phyloP scores from a whole-genome alignment of 805 yeast species.

The Isabelozyma rhagii region DNA sequence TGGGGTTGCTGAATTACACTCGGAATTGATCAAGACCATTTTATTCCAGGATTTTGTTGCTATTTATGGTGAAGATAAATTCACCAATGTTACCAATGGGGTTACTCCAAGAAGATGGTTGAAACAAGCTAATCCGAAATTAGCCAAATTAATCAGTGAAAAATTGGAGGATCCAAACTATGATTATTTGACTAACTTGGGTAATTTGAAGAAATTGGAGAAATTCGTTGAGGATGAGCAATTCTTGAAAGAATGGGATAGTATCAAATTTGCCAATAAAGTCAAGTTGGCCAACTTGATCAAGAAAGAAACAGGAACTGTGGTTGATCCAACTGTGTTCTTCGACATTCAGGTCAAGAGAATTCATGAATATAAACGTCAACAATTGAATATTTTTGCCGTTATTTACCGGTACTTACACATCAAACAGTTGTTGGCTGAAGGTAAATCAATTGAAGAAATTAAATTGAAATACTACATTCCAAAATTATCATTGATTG shows the following conservation, averaged over 20 bases:
- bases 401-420: conserved; percentile 78
- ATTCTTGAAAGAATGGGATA: conserved; percentile 69
- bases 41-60: conserved; percentile 87
- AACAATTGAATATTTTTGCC: conserved; percentile 89
- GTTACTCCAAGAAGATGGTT: conserved; percentile 97
- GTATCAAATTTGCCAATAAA: conserved; percentile 69
- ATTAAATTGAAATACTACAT: conserved; percentile 60
- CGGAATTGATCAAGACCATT: conserved; percentile 84
- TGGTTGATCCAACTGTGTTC: conserved; percentile 67
- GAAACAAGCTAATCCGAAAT: conserved; percentile 84
- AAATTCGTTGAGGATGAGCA: conserved; percentile 62
- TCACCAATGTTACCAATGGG: conserved; percentile 92
- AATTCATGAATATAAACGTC: conserved; percentile 94
- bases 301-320: conserved; percentile 59
- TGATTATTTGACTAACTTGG: conserved; percentile 65
- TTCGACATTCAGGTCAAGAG: conserved; percentile 93
- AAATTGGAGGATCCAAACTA: conserved; percentile 64
- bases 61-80: conserved; percentile 76
- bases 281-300: conserved; percentile 62
- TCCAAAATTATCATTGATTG: conserved; percentile 79
- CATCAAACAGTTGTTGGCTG: conserved; percentile 64
- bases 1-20: conserved; percentile 95
- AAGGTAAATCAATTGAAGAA: conserved; percentile 38
- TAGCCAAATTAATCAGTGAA: conserved; percentile 64
- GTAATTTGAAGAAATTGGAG: conserved; percentile 63